These are phyloP conservation scores for Cyathus striatus DNA, from an alignment of 768 basidiomycete genomes.

Conservation along the genomic window DNA sequence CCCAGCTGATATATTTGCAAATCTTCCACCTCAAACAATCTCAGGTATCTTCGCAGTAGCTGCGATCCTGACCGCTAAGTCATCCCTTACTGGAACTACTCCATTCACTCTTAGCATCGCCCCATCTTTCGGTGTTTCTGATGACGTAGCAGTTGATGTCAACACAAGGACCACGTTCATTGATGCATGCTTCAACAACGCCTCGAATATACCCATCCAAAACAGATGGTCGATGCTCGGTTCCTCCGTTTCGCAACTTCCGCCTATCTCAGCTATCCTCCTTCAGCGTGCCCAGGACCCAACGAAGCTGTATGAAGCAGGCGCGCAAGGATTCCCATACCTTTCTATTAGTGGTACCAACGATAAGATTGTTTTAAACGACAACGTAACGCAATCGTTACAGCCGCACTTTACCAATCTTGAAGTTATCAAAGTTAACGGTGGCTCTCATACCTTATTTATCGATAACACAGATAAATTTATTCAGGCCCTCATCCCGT, in stretches of 20 bases:
- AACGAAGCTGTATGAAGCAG: slow-evolving; percentile 17
- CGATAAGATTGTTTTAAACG: slow-evolving; percentile 20
- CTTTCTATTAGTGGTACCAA: slow-evolving; percentile 16
- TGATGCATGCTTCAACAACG: slow-evolving; percentile 18
- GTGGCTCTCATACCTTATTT: slow-evolving; percentile 26
- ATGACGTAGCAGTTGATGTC: slow-evolving; percentile 13
- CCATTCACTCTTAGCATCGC: slow-evolving; percentile 12
- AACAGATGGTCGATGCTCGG: slow-evolving; percentile 19
- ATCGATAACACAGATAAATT: slow-evolving; percentile 23
- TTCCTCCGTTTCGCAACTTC: slow-evolving; percentile 11
- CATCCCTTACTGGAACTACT: slow-evolving; percentile 12
- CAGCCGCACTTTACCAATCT: slow-evolving; percentile 25
- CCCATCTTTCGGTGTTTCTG: slow-evolving; percentile 15
- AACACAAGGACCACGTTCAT: slow-evolving; percentile 17
- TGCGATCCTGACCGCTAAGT: slow-evolving; percentile 19
- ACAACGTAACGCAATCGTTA: slow-evolving; percentile 19
- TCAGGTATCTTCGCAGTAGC: slow-evolving; percentile 21
- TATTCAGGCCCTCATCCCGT: slow-evolving; percentile 7
- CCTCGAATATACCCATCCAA: slow-evolving; percentile 15
- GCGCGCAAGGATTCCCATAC: slow-evolving; percentile 18
- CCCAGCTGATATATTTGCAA: slow-evolving; percentile 19
- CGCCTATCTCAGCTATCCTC: slow-evolving; percentile 12
- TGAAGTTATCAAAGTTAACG: slow-evolving; percentile 20
- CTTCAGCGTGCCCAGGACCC: slow-evolving; percentile 19
- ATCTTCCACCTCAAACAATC: slow-evolving; percentile 18